A percentile compares a stretch with the other conserved stretches of the same genome.
These are phyloP conservation scores for Usnea hakonensis DNA, from an alignment of 495 filamentous ascomycete genomes.

Conservation along the genomic window DNA sequence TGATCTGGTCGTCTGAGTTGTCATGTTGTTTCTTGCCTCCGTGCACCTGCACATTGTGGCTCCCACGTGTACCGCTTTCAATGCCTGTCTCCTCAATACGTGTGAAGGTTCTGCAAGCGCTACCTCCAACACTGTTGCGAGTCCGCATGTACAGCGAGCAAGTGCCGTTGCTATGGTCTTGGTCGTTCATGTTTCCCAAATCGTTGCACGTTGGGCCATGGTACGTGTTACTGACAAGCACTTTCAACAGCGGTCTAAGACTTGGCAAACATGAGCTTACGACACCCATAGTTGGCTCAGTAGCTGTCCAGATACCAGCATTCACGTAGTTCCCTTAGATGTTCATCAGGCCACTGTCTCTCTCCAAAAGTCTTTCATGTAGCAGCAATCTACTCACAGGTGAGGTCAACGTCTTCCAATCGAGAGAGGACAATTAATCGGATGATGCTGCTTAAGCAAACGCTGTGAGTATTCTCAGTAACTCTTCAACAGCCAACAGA, in stretches of 20 bases:
- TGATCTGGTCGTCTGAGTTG: background rate
- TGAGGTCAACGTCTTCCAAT: conserved; percentile 5
- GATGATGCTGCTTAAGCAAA: conserved; percentile 13
- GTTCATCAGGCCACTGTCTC: background rate
- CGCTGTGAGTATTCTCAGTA: background rate
- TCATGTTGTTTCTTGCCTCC: background rate
- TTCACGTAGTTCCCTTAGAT: conserved; percentile 16
- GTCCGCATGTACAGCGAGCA: conserved; percentile 8
- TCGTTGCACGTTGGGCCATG: conserved; percentile 6
- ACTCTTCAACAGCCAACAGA: no score
- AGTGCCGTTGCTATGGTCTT: background rate
- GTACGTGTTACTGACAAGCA: conserved; percentile 4
- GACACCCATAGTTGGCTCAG: conserved; percentile 19
- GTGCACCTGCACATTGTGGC: conserved; percentile 13
- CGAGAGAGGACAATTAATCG: conserved; percentile 12
- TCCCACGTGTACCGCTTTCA: background rate
- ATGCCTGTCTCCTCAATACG: conserved; percentile 9
- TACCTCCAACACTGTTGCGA: background rate
- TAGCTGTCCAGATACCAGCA: conserved; percentile 25
- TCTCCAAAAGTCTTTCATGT: no score
- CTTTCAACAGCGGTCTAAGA: conserved; percentile 16
- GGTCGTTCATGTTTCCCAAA: background rate
- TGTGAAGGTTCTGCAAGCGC: conserved; percentile 7
- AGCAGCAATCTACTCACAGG: conserved; percentile 1
- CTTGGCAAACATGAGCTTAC: conserved; percentile 21